Conservation (phyloP, 371 early-diverging fungal genomes). For the Mucor plumbeus region DNA sequence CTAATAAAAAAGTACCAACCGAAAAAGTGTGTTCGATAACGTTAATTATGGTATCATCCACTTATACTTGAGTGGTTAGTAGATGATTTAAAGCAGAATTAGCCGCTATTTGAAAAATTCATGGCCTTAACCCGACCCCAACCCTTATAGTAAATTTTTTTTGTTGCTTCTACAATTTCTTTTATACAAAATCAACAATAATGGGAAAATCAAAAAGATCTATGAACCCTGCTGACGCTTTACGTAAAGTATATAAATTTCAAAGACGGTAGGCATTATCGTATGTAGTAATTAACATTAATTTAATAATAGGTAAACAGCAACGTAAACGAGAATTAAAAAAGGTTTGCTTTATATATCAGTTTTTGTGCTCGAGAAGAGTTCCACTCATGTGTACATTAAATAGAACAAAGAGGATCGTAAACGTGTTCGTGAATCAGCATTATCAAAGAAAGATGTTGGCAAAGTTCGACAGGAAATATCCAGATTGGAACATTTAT, state of each 20-base stretch:
- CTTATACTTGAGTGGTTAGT: not conserved
- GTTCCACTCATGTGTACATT: not conserved
- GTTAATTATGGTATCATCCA: not conserved
- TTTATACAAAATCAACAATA: not conserved
- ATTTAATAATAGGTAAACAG: conserved; percentile 55
- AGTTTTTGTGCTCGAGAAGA: too few relatives aligned
- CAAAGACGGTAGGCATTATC: too few relatives aligned
- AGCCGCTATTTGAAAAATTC: not conserved
- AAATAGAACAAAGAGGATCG: conserved; percentile 68
- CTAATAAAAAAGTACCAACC: not conserved
- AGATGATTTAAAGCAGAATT: not conserved
- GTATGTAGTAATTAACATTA: too few relatives aligned
- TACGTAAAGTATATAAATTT: conserved; percentile 34
- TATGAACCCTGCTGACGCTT: conserved; percentile 58
- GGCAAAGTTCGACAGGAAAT: conserved; percentile 51
- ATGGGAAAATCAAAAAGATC: conserved; percentile 56
- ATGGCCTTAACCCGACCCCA: not conserved
- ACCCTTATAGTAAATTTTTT: not conserved
- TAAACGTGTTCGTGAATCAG: conserved; percentile 55
- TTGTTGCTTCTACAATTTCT: not conserved
- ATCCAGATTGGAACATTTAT: conserved; percentile 52
- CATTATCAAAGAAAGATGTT: conserved; percentile 59
- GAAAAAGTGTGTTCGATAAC: too few relatives aligned
- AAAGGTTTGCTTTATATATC: conserved; percentile 45
- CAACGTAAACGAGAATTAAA: conserved; percentile 69